phyloP scores from a whole-genome alignment of 768 basidiomycete species.

The Sarcomyxa edulis region DNA sequence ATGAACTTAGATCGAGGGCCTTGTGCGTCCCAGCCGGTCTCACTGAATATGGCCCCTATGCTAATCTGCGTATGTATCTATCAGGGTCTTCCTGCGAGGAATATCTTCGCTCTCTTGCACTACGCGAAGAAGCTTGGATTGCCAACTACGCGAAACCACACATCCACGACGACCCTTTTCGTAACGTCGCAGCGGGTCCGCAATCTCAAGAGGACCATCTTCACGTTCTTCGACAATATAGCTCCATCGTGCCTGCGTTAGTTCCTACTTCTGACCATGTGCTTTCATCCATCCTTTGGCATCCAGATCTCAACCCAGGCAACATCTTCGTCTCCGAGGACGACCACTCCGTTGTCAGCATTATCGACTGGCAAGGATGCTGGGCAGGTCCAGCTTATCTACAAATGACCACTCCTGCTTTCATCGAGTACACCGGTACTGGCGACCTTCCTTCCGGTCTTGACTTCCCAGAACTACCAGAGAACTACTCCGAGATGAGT shows the following conservation, averaged over 20 bases:
- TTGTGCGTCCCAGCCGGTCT: slow-evolving; percentile 17
- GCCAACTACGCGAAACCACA: slow-evolving; percentile 9
- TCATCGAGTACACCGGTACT: no score
- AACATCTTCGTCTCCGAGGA: slow-evolving; percentile 21
- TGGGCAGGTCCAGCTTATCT: no score
- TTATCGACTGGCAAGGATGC: slow-evolving; percentile 28
- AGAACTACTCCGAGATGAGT: no score
- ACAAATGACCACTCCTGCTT: no score
- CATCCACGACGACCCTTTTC: slow-evolving; percentile 13
- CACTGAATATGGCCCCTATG: slow-evolving; percentile 1
- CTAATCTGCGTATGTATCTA: slow-evolving; percentile 11
- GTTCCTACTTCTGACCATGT: slow-evolving; percentile 14
- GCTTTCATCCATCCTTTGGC: slow-evolving; percentile 20
- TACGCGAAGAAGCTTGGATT: slow-evolving; percentile 14
- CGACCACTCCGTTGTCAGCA: slow-evolving; percentile 14
- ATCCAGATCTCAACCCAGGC: slow-evolving; percentile 19
- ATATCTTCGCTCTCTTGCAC: slow-evolving; percentile 14
- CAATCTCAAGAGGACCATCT: slow-evolving; percentile 14
- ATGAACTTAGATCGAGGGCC: slow-evolving; percentile 25
- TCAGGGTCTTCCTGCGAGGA: slow-evolving; percentile 13
- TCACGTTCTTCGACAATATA: slow-evolving; percentile 12
- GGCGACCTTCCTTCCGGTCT: no score
- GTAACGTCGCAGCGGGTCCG: slow-evolving; percentile 10
- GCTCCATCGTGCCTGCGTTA: slow-evolving; percentile 17
- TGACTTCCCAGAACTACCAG: no score